These are phyloP conservation scores for Rhododendron ovatum DNA, from an alignment of 148 eudicot genomes.

Conservation along the genomic window DNA sequence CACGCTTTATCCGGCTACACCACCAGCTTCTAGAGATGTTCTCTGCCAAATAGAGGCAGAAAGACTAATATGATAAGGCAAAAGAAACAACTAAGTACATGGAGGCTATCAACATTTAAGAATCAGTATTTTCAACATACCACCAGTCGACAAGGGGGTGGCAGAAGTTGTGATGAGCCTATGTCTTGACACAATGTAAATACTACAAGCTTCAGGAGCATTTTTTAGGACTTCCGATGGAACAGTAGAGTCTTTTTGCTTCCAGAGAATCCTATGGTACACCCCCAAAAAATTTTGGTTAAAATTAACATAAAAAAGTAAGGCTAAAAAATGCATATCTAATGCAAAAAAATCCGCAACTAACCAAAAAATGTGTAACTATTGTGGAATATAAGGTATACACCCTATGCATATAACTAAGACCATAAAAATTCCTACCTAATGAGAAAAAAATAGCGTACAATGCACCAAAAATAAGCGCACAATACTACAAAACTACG, in stretches of 20 bases:
- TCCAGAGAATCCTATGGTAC: slow-evolving; percentile 30
- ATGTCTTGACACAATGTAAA: slow-evolving; percentile 56
- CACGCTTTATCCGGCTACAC: slow-evolving; percentile 6
- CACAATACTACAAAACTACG: neutral
- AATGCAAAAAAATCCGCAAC: neutral
- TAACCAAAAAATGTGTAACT: neutral
- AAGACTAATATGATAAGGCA: neutral
- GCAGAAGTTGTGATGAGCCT: slow-evolving; percentile 48
- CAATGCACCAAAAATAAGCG: neutral
- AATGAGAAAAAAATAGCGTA: neutral
- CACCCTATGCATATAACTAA: neutral
- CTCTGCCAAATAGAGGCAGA: slow-evolving; percentile 11
- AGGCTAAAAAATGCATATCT: neutral
- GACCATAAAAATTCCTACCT: neutral
- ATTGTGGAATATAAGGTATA: neutral
- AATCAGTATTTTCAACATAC: slow-evolving; percentile 27
- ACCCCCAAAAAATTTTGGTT: neutral
- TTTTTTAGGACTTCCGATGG: slow-evolving; percentile 54
- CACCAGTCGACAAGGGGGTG: slow-evolving; percentile 28
- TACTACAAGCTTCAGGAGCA: slow-evolving; percentile 56
- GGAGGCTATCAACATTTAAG: neutral
- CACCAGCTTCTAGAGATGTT: slow-evolving; percentile 15
- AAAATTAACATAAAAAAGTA: neutral
- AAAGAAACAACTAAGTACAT: neutral
- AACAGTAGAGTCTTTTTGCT: slow-evolving; percentile 42